Percentiles rank a stretch among this genome's conserved stretches.
These are phyloP conservation scores for Ichthyophthirius multifiliis DNA, from an alignment of 169 alveolate genomes.

Conservation along the genomic window DNA sequence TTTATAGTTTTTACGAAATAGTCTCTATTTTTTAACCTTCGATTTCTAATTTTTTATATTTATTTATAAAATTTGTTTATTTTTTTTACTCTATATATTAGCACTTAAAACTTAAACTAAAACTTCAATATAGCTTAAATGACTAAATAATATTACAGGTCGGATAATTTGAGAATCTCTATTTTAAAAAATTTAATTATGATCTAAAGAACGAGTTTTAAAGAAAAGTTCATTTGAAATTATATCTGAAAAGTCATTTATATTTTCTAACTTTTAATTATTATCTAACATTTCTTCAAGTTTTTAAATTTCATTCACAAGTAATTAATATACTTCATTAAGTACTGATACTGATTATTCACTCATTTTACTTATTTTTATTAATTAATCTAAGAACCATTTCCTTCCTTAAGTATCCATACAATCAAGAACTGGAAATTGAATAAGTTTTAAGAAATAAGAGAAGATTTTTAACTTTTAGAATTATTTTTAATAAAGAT, in stretches of 20 bases:
- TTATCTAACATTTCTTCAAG: neutral
- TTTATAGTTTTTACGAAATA: too few relatives aligned
- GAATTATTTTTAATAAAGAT: neutral
- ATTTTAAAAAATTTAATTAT: neutral
- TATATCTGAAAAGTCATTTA: neutral
- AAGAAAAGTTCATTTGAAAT: neutral
- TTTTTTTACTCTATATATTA: too few relatives aligned
- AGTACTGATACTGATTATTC: neutral
- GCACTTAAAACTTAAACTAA: neutral
- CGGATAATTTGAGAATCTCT: neutral
- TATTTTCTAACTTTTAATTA: neutral
- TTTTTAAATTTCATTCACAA: neutral
- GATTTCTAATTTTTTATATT: too few relatives aligned
- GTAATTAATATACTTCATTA: neutral
- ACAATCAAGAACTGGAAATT: neutral
- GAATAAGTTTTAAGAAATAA: neutral
- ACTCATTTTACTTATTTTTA: neutral
- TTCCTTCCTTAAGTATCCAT: neutral
- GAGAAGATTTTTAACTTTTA: neutral
- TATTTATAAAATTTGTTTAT: too few relatives aligned
- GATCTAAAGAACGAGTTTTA: slow-evolving; percentile 1
- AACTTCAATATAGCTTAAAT: neutral
- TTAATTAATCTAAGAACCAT: neutral
- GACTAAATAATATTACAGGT: neutral
- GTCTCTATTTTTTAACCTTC: too few relatives aligned